A percentile compares a stretch with the other conserved stretches of the same genome.
Conservation (phyloP, 2,329 filamentous ascomycete species). For the Rhynchosporium graminicola region DNA sequence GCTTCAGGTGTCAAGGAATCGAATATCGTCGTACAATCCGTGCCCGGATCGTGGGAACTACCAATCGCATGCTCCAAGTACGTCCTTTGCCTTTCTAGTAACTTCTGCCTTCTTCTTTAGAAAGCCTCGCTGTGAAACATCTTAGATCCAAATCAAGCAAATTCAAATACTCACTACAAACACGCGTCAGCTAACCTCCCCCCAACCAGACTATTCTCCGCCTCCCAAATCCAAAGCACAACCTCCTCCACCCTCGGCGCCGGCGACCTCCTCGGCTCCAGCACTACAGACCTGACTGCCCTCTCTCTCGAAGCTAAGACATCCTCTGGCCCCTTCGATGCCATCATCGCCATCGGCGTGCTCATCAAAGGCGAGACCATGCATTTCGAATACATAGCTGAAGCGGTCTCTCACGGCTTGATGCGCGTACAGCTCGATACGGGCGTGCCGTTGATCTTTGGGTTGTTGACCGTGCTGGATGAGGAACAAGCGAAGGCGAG, state of each 20-base stretch:
- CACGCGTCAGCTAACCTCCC: background rate
- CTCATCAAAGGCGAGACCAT: constrained; percentile 98
- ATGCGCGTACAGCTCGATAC: constrained; percentile 94
- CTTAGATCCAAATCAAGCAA: background rate
- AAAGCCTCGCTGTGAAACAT: too few relatives aligned
- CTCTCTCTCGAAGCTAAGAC: constrained; percentile 44
- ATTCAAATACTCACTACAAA: background rate
- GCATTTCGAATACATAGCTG: constrained; percentile 99
- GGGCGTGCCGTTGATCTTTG: constrained; percentile 88
- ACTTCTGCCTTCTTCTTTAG: too few relatives aligned
- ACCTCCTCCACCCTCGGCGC: constrained; percentile 62
- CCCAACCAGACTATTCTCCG: constrained; percentile 69
- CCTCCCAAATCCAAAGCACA: constrained; percentile 80
- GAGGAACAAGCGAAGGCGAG: constrained; percentile 86
- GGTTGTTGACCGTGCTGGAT: constrained; percentile 82
- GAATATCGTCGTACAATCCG: constrained; percentile 86
- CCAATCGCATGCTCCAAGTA: constrained; percentile 72
- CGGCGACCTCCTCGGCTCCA: constrained; percentile 73
- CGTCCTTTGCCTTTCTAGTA: constrained; percentile 1
- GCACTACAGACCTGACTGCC: constrained; percentile 65
- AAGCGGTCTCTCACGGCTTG: constrained; percentile 84
- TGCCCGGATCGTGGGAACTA: constrained; percentile 93
- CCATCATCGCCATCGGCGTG: constrained; percentile 91
- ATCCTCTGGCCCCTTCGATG: constrained; percentile 75
- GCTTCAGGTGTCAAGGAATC: constrained; percentile 79